Conservation (phyloP, 1,284 basidiomycete genomes). For the Leccinum subspadiceum region DNA sequence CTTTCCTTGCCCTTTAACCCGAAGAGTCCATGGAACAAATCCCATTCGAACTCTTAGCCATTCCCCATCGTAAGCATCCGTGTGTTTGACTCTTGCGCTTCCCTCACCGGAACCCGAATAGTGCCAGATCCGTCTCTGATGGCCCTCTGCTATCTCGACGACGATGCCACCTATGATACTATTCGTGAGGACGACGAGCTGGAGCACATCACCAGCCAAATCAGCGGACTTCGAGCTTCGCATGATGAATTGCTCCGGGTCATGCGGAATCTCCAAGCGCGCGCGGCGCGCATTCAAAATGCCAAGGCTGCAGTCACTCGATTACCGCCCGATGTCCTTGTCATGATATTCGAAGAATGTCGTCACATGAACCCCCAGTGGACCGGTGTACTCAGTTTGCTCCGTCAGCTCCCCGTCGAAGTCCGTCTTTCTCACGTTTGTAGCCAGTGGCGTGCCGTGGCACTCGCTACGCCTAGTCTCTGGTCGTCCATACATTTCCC, state of each 20-base stretch:
- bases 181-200: slow-evolving; percentile 23
- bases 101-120: slow-evolving; percentile 8
- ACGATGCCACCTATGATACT: slow-evolving; percentile 10
- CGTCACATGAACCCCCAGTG: slow-evolving; percentile 34
- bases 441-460: slow-evolving; percentile 33
- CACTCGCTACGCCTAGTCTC: slow-evolving; percentile 31
- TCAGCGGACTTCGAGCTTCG: slow-evolving; percentile 30
- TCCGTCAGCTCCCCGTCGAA: slow-evolving; percentile 34
- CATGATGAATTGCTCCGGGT: slow-evolving; percentile 30
- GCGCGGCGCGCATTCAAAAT: slow-evolving; percentile 33
- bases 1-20: slow-evolving; percentile 29
- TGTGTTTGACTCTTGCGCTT: neutral
- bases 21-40: slow-evolving; percentile 21
- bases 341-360: slow-evolving; percentile 33
- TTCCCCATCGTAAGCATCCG: slow-evolving; percentile 21
- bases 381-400: slow-evolving; percentile 33
- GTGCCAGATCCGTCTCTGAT: slow-evolving; percentile 24
- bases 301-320: slow-evolving; percentile 29
- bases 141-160: slow-evolving; percentile 28
- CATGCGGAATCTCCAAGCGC: slow-evolving; percentile 29
- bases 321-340: slow-evolving; percentile 31
- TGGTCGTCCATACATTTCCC: slow-evolving; percentile 33
- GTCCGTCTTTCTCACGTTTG: slow-evolving; percentile 34
- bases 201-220: slow-evolving; percentile 27
- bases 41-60: slow-evolving; percentile 19